A percentile compares a stretch with the other conserved stretches of the same genome.
These are phyloP conservation scores for Senna siamea DNA, from an alignment of 306 rosid genomes.

Conservation along the genomic window DNA sequence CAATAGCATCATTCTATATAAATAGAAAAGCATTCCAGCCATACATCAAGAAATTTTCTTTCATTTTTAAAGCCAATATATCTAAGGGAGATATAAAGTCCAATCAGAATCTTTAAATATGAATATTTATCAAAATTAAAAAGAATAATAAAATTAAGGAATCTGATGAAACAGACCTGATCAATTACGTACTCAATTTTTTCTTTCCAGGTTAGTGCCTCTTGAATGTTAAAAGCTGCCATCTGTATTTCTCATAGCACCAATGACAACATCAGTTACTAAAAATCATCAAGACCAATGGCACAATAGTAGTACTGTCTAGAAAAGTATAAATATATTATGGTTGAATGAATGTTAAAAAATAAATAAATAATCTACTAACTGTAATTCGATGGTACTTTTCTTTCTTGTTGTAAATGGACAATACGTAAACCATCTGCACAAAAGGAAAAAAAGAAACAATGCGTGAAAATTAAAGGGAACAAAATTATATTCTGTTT, in stretches of 20 bases:
- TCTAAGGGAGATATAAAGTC: slow-evolving; percentile 20
- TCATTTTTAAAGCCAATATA: slow-evolving; percentile 22
- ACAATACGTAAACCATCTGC: slow-evolving; percentile 99
- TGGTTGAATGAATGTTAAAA: neutral
- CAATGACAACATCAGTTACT: slow-evolving; percentile 1
- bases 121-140: slow-evolving; percentile 34
- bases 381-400: slow-evolving; percentile 90
- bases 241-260: slow-evolving; percentile 55
- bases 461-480: slow-evolving; percentile 12
- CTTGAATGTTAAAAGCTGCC: slow-evolving; percentile 99
- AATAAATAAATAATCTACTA: slow-evolving; percentile 39
- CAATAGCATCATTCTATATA: slow-evolving; percentile 24
- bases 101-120: neutral
- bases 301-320: slow-evolving; percentile 11
- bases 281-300: neutral
- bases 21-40: slow-evolving; percentile 20
- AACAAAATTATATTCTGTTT: slow-evolving; percentile 33
- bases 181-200: slow-evolving; percentile 89
- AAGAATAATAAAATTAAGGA: slow-evolving; percentile 10
- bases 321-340: neutral
- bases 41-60: slow-evolving; percentile 25
- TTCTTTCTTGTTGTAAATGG: slow-evolving; percentile 92
- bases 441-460: slow-evolving; percentile 34
- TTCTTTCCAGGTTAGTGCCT: slow-evolving; percentile 93
- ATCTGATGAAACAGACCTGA: slow-evolving; percentile 61